Evolutionary conservation across 257 asterid species (phyloP).

Genomic region (Penstemon eatonii): DNA sequence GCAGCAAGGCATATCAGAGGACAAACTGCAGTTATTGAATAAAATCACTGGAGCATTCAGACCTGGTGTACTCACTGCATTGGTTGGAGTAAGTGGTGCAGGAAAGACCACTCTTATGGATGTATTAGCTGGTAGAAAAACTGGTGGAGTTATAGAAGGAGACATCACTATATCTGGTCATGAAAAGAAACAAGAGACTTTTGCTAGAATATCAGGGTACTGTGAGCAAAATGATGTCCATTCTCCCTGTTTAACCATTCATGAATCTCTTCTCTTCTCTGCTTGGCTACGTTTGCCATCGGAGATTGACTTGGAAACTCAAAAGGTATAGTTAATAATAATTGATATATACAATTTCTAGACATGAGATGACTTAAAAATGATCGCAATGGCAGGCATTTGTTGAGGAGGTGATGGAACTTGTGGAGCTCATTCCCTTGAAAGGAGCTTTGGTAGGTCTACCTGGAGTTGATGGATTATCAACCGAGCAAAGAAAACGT

Average conservation of each 20-base stretch:
- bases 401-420: constrained; percentile 96
- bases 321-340: constrained; percentile 52
- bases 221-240: constrained; percentile 97
- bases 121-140: constrained; percentile 93
- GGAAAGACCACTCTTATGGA: constrained; percentile 99
- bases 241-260: constrained; percentile 89
- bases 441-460: constrained; percentile 87
- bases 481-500: constrained; percentile 94
- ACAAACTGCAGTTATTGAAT: constrained; percentile 70
- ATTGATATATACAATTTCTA: constrained; percentile 16
- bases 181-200: constrained; percentile 88
- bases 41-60: constrained; percentile 87
- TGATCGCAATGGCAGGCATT: constrained; percentile 60
- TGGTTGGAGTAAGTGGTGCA: constrained; percentile 96
- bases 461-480: constrained; percentile 92
- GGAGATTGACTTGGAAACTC: constrained; percentile 78
- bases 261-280: constrained; percentile 87
- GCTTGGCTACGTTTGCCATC: constrained; percentile 85
- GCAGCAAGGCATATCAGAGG: constrained; percentile 84
- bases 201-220: constrained; percentile 95
- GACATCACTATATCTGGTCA: constrained; percentile 75
- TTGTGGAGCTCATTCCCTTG: constrained; percentile 83
- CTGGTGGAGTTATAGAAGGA: constrained; percentile 91
- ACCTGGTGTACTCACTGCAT: constrained; percentile 92
- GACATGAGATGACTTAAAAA: constrained; percentile 31